Percentiles rank a stretch among this genome's conserved stretches.
Conservation (phyloP, 345 rosid genomes). For the Theobroma cacao region DNA sequence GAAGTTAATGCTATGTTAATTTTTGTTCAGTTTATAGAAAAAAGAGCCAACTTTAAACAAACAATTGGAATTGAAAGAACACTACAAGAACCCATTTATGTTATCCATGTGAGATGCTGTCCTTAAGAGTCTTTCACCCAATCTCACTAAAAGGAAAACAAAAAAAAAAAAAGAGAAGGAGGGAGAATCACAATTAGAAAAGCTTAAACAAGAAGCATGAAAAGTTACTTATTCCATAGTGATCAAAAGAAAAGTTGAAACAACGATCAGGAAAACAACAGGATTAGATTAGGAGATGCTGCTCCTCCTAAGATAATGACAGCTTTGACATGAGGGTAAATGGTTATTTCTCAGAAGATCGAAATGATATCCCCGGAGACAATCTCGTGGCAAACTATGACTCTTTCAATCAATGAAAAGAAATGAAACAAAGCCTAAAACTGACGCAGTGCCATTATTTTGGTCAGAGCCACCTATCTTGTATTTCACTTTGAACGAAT, state of each 20-base stretch:
- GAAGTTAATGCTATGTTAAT: conserved; percentile 13
- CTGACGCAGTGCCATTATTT: background rate
- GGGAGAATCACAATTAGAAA: conserved; percentile 22
- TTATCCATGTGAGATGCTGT: conserved; percentile 25
- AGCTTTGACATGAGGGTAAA: too few relatives aligned
- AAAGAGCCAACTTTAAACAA: conserved; percentile 16
- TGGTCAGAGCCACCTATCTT: background rate
- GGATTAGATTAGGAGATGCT: conserved; percentile 16
- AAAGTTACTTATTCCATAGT: conserved; percentile 29
- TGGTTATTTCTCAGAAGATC: too few relatives aligned
- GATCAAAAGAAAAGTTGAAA: conserved; percentile 26
- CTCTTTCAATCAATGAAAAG: background rate
- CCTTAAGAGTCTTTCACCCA: background rate
- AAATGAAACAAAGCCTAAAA: background rate
- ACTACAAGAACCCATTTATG: conserved; percentile 15
- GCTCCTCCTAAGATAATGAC: conserved; percentile 15
- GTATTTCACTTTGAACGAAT: background rate
- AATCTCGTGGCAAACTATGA: background rate
- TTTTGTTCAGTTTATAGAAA: conserved; percentile 9
- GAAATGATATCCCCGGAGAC: background rate
- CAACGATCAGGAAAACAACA: conserved; percentile 6
- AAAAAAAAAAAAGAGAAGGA: background rate
- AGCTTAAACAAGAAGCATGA: conserved; percentile 28
- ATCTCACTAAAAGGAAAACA: conserved; percentile 2
- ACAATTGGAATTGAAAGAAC: conserved; percentile 23